Percentiles rank a stretch among this genome's conserved stretches.
phyloP scores from a whole-genome alignment of 768 basidiomycete species.

The Clathrus columnatus region DNA sequence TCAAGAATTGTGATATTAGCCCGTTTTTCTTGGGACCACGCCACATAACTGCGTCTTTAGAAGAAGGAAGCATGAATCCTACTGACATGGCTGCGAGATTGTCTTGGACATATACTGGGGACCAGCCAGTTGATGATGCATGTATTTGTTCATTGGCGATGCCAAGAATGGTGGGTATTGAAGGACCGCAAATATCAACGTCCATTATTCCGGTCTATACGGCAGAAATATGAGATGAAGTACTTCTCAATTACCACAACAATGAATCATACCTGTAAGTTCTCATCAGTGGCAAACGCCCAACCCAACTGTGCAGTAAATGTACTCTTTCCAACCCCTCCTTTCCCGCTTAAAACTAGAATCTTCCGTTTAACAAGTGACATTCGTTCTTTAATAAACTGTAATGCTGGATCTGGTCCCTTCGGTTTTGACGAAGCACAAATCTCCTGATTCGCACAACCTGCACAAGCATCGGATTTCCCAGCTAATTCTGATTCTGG shows the following conservation, averaged over 20 bases:
- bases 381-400: conserved; percentile 80
- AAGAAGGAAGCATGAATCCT: conserved; percentile 91
- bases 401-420: conserved; percentile 86
- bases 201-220: conserved; percentile 91
- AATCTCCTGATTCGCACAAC: conserved; percentile 89
- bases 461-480: conserved; percentile 83
- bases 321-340: conserved; percentile 97
- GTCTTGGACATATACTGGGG: conserved; percentile 92
- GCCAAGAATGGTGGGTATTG: conserved; percentile 93
- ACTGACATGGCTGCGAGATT: conserved; percentile 96
- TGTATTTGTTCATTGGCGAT: conserved; percentile 89
- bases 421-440: conserved; percentile 78
- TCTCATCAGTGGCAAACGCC: conserved; percentile 93
- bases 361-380: conserved; percentile 82
- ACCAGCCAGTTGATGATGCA: conserved; percentile 91
- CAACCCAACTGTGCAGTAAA: conserved; percentile 94
- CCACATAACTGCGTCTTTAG: conserved; percentile 93
- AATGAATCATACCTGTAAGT: conserved; percentile 52
- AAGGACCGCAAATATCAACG: conserved; percentile 97
- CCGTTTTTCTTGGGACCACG: conserved; percentile 99
- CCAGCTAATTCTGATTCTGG: conserved; percentile 94
- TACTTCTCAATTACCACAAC: not conserved
- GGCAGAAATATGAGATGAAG: not conserved
- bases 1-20: conserved; percentile 95
- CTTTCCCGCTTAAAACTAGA: conserved; percentile 91